Base-by-base conservation (phyloP, 768 basidiomycete genomes). In the Phaeotremella skinneri region DNA sequence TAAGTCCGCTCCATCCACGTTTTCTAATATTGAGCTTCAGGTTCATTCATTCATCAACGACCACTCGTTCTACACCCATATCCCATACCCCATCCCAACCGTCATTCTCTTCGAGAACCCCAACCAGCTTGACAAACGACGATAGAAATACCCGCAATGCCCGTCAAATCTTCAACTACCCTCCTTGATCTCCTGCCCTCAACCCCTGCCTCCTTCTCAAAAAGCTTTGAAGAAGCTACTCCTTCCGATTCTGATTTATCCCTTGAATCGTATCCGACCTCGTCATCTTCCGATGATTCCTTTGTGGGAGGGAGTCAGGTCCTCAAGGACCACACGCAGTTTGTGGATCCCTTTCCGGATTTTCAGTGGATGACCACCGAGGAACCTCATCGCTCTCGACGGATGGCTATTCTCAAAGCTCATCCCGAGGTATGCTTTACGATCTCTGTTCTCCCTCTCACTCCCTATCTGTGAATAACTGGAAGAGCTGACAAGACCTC, bases 301-400 rank as follows among this genome's bases (percentile, higher is more conserved):
- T 17, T 29, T 20, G 7, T 16, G 14, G 23, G 53, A 48, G n/a
- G 13, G 14, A n/a, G 53, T 32, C n/a, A 39, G 31, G 43, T 21
- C 3, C 37, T 4, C 16, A 42, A 47, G 26, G 41, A 21, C 14
- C 50, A 51, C 30, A 59, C 55, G 20, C 27, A 32, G 1, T 59
- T 53, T 11, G 59, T 54, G 25, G 51, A 62, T 49, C 49, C 58
- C 31, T 43, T 25, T 82, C 67, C 76, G 0, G 94, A 98, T 67
- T 98, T 96, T 70, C 81, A 97, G 29, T 99, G 96, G 96, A 72
- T 93, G 45, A 89, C 97, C 86, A 96, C 91, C 0, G 96, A 99
- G 78, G 96, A 99, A 72, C 96, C 96, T 2, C 96, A 99, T 78
- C 84, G 94, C 50, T 85, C 86, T 16, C 80, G 96, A 55, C 80